A percentile compares a stretch with the other conserved stretches of the same genome.
Evolutionary conservation across 2,329 filamentous ascomycete species (phyloP).

Genomic region (Cadophora sp.): DNA sequence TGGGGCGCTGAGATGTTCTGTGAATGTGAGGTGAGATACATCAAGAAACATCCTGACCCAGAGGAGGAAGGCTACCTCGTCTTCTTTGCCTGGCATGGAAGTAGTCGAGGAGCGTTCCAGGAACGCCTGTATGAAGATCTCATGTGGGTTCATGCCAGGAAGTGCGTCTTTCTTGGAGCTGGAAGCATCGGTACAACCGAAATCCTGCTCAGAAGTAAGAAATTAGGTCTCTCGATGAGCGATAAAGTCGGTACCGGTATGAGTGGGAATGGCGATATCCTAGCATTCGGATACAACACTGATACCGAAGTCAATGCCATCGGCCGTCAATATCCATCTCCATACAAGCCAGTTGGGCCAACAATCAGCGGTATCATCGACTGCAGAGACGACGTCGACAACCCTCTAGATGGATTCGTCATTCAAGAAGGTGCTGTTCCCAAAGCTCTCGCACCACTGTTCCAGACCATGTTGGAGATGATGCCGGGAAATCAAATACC

Average conservation of each 20-base stretch:
- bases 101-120: slow-evolving; percentile 61
- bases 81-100: slow-evolving; percentile 69
- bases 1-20: slow-evolving; percentile 77
- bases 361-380: slow-evolving; percentile 70
- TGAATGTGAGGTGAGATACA: slow-evolving; percentile 68
- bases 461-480: slow-evolving; percentile 63
- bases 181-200: slow-evolving; percentile 70
- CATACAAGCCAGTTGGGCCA: slow-evolving; percentile 62
- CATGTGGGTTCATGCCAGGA: slow-evolving; percentile 71
- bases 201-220: slow-evolving; percentile 66
- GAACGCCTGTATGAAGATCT: slow-evolving; percentile 62
- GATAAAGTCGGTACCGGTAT: slow-evolving; percentile 63
- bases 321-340: slow-evolving; percentile 56
- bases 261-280: slow-evolving; percentile 71
- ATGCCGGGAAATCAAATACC: slow-evolving; percentile 55
- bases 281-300: slow-evolving; percentile 70
- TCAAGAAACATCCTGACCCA: slow-evolving; percentile 57
- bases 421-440: slow-evolving; percentile 70
- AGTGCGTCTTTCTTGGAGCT: slow-evolving; percentile 71
- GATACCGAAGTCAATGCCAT: slow-evolving; percentile 62
- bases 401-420: slow-evolving; percentile 66
- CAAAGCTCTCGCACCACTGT: slow-evolving; percentile 58
- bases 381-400: slow-evolving; percentile 56
- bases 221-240: slow-evolving; percentile 64
- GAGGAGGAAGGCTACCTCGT: slow-evolving; percentile 63